phyloP scores from a whole-genome alignment of 345 rosid genomes.

The Microthlaspi erraticum region DNA sequence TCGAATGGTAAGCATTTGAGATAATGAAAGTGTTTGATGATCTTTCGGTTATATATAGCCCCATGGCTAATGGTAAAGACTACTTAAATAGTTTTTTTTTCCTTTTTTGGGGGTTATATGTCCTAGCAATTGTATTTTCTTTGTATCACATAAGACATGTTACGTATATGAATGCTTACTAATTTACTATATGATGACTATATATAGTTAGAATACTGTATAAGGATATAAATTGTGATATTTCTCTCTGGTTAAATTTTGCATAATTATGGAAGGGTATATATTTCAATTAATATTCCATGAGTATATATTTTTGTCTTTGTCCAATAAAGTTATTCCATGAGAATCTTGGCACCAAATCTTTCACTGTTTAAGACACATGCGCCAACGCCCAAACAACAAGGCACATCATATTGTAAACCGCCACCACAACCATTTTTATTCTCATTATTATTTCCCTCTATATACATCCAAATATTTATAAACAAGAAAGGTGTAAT shows the following conservation, averaged over 20 bases:
- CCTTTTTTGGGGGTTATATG: too few relatives aligned
- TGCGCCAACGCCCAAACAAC: constrained; percentile 44
- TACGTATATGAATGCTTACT: constrained; percentile 24
- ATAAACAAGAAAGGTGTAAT: constrained; percentile 23
- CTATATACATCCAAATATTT: constrained; percentile 11
- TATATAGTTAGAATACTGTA: constrained; percentile 21
- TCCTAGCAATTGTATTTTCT: background rate
- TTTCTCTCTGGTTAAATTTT: background rate
- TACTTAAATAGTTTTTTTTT: too few relatives aligned
- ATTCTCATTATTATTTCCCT: constrained; percentile 32
- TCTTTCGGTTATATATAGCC: constrained; percentile 14
- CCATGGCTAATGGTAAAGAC: constrained; percentile 12
- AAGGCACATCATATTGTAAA: constrained; percentile 41
- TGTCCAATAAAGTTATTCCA: constrained; percentile 72
- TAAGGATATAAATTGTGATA: constrained; percentile 3
- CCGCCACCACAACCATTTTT: constrained; percentile 36
- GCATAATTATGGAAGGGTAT: constrained; percentile 29
- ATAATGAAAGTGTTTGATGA: background rate
- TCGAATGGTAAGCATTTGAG: constrained; percentile 16
- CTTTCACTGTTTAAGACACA: constrained; percentile 63
- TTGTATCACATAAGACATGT: background rate
- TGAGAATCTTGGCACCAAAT: constrained; percentile 79
- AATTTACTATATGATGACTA: background rate
- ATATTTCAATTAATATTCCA: constrained; percentile 22
- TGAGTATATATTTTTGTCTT: constrained; percentile 39